A percentile compares a stretch with the other conserved stretches of the same genome.
phyloP scores from a whole-genome alignment of 179 eudicot species.

The Pouteria campechiana region DNA sequence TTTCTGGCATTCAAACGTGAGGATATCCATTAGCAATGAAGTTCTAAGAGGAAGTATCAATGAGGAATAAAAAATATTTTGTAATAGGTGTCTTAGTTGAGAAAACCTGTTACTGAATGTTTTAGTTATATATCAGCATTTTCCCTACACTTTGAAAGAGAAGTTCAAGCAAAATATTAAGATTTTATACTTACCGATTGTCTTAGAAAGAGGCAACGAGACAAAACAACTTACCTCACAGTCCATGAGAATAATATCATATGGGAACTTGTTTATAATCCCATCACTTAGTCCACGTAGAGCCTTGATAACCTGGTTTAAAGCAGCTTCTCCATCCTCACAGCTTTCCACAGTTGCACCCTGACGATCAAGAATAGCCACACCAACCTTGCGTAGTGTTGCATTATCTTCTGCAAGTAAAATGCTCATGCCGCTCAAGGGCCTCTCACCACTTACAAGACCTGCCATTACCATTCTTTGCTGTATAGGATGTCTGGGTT shows the following conservation, averaged over 20 bases:
- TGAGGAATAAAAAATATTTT: too few relatives aligned
- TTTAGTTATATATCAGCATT: too few relatives aligned
- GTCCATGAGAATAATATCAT: constrained; percentile 63
- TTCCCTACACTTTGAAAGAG: too few relatives aligned
- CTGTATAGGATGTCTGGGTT: too few relatives aligned
- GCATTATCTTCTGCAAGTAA: constrained; percentile 40
- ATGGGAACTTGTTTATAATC: too few relatives aligned
- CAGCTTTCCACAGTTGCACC: constrained; percentile 32
- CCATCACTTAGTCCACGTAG: constrained; percentile 8
- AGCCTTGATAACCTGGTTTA: constrained; percentile 20
- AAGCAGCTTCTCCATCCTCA: constrained; percentile 36
- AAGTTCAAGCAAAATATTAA: background rate
- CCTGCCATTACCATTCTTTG: background rate
- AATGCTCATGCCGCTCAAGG: constrained; percentile 32
- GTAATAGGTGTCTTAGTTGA: too few relatives aligned
- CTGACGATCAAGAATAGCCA: constrained; percentile 5
- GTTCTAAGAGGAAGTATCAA: too few relatives aligned
- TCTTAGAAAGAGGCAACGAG: background rate
- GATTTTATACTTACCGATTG: too few relatives aligned
- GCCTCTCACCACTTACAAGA: constrained; percentile 6
- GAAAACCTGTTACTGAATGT: too few relatives aligned
- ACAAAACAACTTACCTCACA: constrained; percentile 38
- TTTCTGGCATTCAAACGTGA: too few relatives aligned
- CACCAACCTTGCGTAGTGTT: constrained; percentile 11
- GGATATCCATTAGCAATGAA: too few relatives aligned